Percentiles rank a stretch among this genome's conserved stretches.
phyloP scores from a whole-genome alignment of 1,139 yeast genomes.

The Sugiyamaella castrensis region DNA sequence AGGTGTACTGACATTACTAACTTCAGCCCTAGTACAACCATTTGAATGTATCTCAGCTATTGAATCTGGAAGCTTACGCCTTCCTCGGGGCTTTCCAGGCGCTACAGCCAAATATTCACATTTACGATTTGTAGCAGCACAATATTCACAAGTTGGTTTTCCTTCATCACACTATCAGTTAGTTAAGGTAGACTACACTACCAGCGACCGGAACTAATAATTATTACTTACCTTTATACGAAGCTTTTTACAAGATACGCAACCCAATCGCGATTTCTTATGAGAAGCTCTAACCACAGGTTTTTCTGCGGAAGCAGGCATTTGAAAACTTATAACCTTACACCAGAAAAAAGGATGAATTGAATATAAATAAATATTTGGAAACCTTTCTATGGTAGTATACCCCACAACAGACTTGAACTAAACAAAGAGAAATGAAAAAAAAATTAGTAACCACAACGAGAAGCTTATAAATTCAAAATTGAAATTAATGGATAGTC shows the following conservation, averaged over 20 bases:
- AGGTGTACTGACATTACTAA: too few relatives aligned
- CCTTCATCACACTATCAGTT: constrained; percentile 11
- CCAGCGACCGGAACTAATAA: background rate
- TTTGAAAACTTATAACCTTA: too few relatives aligned
- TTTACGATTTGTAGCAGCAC: constrained; percentile 9
- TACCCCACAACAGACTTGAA: too few relatives aligned
- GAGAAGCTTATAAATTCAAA: too few relatives aligned
- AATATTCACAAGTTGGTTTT: constrained; percentile 15
- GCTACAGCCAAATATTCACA: constrained; percentile 12
- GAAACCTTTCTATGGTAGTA: too few relatives aligned
- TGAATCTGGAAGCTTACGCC: constrained; percentile 1
- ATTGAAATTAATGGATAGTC: too few relatives aligned
- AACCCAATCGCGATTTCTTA: constrained; percentile 17
- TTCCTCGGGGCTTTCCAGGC: constrained; percentile 9
- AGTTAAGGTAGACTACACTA: background rate
- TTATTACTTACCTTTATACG: constrained; percentile 18
- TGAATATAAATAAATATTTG: too few relatives aligned
- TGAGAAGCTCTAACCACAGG: constrained; percentile 1
- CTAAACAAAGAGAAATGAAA: too few relatives aligned
- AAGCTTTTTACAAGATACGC: constrained; percentile 19
- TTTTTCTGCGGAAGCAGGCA: too few relatives aligned
- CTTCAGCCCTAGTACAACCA: too few relatives aligned
- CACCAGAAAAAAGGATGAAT: too few relatives aligned
- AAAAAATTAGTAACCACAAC: too few relatives aligned
- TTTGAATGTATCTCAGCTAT: constrained; percentile 1